Conservation (phyloP, 1,139 yeast genomes). For the Lodderomyces orthopsilosis region DNA sequence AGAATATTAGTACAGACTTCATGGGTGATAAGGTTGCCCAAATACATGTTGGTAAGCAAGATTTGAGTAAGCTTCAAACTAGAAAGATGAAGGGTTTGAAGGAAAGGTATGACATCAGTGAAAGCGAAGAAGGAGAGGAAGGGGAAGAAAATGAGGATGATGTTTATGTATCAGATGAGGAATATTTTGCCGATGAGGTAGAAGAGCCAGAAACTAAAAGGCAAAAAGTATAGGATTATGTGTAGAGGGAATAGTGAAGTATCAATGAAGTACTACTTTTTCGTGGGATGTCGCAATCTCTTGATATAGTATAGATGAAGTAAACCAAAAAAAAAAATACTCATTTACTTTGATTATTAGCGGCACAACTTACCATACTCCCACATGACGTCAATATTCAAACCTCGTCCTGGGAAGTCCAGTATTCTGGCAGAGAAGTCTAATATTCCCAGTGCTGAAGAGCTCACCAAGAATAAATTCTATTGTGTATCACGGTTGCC, state of each 20-base stretch:
- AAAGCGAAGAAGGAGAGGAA: constrained; percentile 44
- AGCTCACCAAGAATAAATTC: constrained; percentile 58
- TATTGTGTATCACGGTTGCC: constrained; percentile 63
- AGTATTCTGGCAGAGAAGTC: background rate
- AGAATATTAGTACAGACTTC: constrained; percentile 81
- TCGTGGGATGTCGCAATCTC: too few species aligned
- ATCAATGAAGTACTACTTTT: too few species aligned
- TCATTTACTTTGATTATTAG: too few species aligned
- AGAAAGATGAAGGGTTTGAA: constrained; percentile 98
- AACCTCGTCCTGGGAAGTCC: constrained; percentile 9
- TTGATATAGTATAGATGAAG: too few species aligned
- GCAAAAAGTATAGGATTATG: constrained; percentile 24
- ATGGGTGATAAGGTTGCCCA: constrained; percentile 98
- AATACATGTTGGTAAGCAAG: constrained; percentile 95
- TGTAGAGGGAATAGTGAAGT: background rate
- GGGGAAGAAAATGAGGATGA: constrained; percentile 37
- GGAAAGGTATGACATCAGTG: constrained; percentile 71
- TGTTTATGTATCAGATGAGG: constrained; percentile 17
- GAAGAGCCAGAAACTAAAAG: constrained; percentile 37
- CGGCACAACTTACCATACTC: too few species aligned
- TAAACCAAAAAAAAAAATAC: constrained; percentile 4
- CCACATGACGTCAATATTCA: constrained; percentile 10
- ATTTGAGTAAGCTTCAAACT: constrained; percentile 83
- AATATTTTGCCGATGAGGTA: constrained; percentile 26
- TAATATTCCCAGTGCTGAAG: constrained; percentile 20